Evolutionary conservation across 1,284 basidiomycete species (phyloP).

Genomic region (Papiliotrema fonsecae): DNA sequence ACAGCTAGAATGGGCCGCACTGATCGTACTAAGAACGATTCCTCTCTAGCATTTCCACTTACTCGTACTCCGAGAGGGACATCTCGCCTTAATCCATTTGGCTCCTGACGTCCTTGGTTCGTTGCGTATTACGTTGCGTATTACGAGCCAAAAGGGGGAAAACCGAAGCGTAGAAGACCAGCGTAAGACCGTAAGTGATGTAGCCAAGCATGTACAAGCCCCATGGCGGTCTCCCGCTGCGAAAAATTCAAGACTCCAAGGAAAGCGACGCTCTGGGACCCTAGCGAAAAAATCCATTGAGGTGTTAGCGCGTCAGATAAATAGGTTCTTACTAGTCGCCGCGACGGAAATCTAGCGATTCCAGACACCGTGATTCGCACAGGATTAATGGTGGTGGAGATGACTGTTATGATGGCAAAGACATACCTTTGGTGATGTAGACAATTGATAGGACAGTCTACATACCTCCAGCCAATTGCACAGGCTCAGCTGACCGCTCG

Average conservation of each 20-base stretch:
- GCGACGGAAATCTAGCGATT: slow-evolving; percentile 66
- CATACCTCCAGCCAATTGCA: no score
- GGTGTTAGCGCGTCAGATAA: background rate
- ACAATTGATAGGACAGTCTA: no score
- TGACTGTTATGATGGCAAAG: slow-evolving; percentile 70
- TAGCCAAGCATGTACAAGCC: slow-evolving; percentile 71
- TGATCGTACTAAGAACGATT: slow-evolving; percentile 77
- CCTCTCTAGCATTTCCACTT: slow-evolving; percentile 72
- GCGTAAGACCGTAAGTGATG: slow-evolving; percentile 49
- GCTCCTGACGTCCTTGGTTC: slow-evolving; percentile 56
- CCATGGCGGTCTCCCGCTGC: slow-evolving; percentile 69
- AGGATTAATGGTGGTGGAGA: slow-evolving; percentile 79
- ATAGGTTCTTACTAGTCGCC: slow-evolving; percentile 53
- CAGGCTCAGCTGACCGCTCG: no score
- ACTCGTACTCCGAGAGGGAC: slow-evolving; percentile 60
- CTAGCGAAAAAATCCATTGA: slow-evolving; percentile 59
- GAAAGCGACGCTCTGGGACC: slow-evolving; percentile 69
- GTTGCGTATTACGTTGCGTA: no score
- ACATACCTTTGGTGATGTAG: slow-evolving; percentile 66
- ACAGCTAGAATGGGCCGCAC: slow-evolving; percentile 64
- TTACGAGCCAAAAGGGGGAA: slow-evolving; percentile 78
- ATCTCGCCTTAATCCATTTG: slow-evolving; percentile 59
- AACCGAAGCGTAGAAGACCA: slow-evolving; percentile 65
- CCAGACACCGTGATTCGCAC: slow-evolving; percentile 71
- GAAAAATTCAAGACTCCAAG: slow-evolving; percentile 53